Conservation (phyloP, 2,329 filamentous ascomycete species). For the Ilyonectria mors-panacis region DNA sequence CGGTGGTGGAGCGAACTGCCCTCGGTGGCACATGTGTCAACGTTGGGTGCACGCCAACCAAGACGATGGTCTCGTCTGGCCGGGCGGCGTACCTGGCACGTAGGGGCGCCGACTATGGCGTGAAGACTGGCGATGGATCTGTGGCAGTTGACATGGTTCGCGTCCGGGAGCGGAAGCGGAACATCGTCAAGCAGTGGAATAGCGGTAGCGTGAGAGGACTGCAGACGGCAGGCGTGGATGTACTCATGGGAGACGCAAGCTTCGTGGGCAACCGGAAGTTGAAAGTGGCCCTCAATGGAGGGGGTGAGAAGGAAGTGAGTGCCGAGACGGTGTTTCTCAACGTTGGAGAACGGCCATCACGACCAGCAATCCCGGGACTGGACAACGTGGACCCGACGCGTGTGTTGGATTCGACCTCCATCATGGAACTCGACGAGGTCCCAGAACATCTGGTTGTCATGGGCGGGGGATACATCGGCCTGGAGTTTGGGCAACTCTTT, state of each 20-base stretch:
- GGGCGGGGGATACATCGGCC: constrained; percentile 67
- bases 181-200: constrained; percentile 66
- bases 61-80: constrained; percentile 69
- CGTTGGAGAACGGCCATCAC: constrained; percentile 59
- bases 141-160: constrained; percentile 62
- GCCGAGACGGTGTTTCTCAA: constrained; percentile 63
- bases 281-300: constrained; percentile 50
- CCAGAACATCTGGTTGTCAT: constrained; percentile 65
- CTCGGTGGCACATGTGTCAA: constrained; percentile 70
- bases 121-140: constrained; percentile 49
- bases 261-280: constrained; percentile 60
- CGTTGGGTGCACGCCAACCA: constrained; percentile 70
- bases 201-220: constrained; percentile 62
- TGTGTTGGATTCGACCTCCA: constrained; percentile 63
- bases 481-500: constrained; percentile 69
- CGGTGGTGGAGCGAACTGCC: constrained; percentile 63
- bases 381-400: constrained; percentile 52
- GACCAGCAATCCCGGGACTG: constrained; percentile 56
- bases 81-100: constrained; percentile 62
- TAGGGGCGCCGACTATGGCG: constrained; percentile 62
- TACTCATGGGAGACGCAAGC: constrained; percentile 61
- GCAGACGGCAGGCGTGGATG: constrained; percentile 57
- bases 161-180: constrained; percentile 66
- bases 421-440: constrained; percentile 62
- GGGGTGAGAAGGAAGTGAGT: constrained; percentile 52